phyloP scores from a whole-genome alignment of 2,329 filamentous ascomycete species.

The Ramularia endophylla region DNA sequence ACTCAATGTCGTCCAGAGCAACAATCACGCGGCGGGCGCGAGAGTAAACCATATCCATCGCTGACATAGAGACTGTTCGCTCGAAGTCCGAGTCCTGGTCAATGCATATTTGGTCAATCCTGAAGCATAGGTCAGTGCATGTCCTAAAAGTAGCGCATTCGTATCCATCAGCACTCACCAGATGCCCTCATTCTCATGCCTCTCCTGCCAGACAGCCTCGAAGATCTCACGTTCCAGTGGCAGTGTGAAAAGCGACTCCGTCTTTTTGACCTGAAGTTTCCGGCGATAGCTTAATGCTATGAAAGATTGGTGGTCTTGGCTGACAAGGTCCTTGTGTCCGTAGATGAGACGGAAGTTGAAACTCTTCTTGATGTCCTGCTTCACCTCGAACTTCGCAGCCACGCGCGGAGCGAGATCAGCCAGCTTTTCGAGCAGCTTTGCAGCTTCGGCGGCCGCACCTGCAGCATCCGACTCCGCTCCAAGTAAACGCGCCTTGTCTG shows the following conservation, averaged over 20 bases:
- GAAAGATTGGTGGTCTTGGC: slow-evolving; percentile 33
- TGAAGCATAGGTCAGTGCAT: too few relatives aligned
- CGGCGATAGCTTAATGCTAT: slow-evolving; percentile 42
- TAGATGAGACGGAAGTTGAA: slow-evolving; percentile 36
- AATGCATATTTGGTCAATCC: slow-evolving; percentile 43
- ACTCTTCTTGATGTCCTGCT: slow-evolving; percentile 26
- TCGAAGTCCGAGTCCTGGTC: slow-evolving; percentile 37
- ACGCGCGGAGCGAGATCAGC: slow-evolving; percentile 18
- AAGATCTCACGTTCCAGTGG: slow-evolving; percentile 36
- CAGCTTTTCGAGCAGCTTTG: slow-evolving; percentile 20
- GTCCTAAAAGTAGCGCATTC: too few relatives aligned
- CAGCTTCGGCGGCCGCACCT: slow-evolving; percentile 16
- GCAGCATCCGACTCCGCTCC: slow-evolving; percentile 24
- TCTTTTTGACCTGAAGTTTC: slow-evolving; percentile 27
- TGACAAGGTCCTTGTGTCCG: slow-evolving; percentile 27
- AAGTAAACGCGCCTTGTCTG: slow-evolving; percentile 24
- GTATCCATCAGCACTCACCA: too few relatives aligned
- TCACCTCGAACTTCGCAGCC: slow-evolving; percentile 27
- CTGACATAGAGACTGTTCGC: slow-evolving; percentile 35
- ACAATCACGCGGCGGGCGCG: slow-evolving; percentile 38
- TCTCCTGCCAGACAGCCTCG: slow-evolving; percentile 37
- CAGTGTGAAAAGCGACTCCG: slow-evolving; percentile 33
- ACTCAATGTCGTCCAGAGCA: slow-evolving; percentile 37
- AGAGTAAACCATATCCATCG: slow-evolving; percentile 39
- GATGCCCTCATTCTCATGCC: slow-evolving; percentile 34